Base-by-base conservation (phyloP, 768 basidiomycete genomes). In the Mycena venus region DNA sequence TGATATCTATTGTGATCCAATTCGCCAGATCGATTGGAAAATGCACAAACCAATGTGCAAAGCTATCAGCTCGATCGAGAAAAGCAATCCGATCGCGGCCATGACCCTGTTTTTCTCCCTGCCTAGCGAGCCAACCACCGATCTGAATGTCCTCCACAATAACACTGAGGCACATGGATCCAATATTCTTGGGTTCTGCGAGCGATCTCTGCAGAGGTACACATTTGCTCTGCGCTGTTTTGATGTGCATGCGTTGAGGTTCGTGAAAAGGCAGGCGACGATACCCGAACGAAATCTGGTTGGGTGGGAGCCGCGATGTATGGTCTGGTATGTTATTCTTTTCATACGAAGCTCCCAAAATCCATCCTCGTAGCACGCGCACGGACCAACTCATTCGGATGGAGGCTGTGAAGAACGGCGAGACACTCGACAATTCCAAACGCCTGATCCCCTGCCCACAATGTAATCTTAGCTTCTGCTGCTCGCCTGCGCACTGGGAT, bases 381-480 rank as follows among this genome's bases (percentile, higher is more conserved):
- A n/a, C n/a, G n/a, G n/a, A n/a, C n/a, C n/a, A n/a, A n/a, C 67
- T 79, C 8, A 76, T 82, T 5, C 80, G 81, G 23, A 76, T 79
- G 31, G 79, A 79, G 56, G 75, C 70, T 9, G 40, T 62, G 12
- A 49, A 42, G 21, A 32, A 36, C 31, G 36, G 72, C 3, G 58
- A 75, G 9, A 42, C 71, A 19, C 38, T 40, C 32, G 27, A 76
- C 3, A 31, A 60, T 9, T 74, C 65, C 14, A 27, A 42, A 15
- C 59, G 60, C 3, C 68, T 82, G 5, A 66, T 51, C 3, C 64
- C 82, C 27, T 83, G 82, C 69, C 68, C 71, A 3, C 60, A 60
- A 9, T 83, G 82, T 68, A 70, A 78, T 15, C 38, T 80, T 40
- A 72, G 75, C 11, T 82, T 81, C 59, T 82, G 75, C 67, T 83